Evolutionary conservation across 225 moss, liverwort and hornwort genomes (phyloP), one percentile per base, ranked within the genome.

Genomic region (Pleurozium schreberi): DNA sequence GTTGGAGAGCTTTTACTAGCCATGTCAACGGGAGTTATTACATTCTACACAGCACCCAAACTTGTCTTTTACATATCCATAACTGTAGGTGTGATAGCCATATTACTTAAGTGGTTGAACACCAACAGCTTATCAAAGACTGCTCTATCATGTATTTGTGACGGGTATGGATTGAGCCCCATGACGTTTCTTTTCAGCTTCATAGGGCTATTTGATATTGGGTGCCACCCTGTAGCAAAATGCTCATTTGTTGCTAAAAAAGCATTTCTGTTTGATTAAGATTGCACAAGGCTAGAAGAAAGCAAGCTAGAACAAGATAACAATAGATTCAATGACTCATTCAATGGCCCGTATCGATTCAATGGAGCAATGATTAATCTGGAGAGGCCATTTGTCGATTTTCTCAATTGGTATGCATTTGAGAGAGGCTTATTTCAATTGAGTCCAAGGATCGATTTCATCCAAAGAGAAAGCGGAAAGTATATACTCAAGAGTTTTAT

Each of bases 41-140:
- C 66, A 8, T 83, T 27, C 18, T 83, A 52, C 3, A 66, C 12
- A 2, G 1, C 83, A 38, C 50, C 66, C 0, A 0, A 0, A 0
- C 4, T 0, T 3, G 82, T 12, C 11, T 82, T 82, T 22, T 36
- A 36, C 2, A 8, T 18, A 2, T 34, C 82, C 11, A 22, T 5
- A 4, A 6, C 0, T 5, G 7, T 50, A 0, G 12, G 6, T 1
- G 12, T 65, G 65, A 1, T 3, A 11, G 38, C 38, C 3, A 26
- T 38, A 25, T 2, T 36, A 1, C 12, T 2, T 12, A 65, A 17
- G 28, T 83, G 50, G 66, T 5, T 83, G 4, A 52, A 83, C 19
- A 83, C 12, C 1, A 2, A 8, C 1, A 18, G 12, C 8, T 8
- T 38, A 52, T 66, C 66, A 0, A 83, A n/a, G n/a, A 52, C 6